phyloP scores from a whole-genome alignment of 495 filamentous ascomycete genomes.

The Podospora anserina region DNA sequence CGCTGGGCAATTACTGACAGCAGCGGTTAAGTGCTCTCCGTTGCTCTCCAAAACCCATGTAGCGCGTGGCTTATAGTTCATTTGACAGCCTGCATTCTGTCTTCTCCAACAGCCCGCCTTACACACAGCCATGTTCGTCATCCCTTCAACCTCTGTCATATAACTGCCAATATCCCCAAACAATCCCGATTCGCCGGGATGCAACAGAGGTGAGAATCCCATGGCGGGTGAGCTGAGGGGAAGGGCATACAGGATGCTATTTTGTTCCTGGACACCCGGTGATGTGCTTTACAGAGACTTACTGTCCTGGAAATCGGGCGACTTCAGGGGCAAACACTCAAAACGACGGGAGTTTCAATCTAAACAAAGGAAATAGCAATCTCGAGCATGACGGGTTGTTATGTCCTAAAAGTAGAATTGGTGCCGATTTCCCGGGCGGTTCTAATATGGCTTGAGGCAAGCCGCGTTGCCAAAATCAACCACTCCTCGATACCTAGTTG shows the following conservation, averaged over 20 bases:
- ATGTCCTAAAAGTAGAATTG: background rate
- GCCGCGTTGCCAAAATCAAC: background rate
- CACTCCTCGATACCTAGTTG: background rate
- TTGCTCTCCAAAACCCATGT: background rate
- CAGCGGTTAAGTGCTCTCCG: slow-evolving; percentile 9
- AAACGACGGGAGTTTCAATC: background rate
- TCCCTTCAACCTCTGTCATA: background rate
- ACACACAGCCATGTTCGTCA: background rate
- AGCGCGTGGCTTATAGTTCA: background rate
- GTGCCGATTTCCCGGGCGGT: background rate
- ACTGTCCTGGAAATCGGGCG: background rate
- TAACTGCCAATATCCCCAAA: slow-evolving; percentile 2
- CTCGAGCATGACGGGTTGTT: background rate
- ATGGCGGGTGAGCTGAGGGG: background rate
- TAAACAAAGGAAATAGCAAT: background rate
- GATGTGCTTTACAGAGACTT: background rate
- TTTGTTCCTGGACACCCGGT: background rate
- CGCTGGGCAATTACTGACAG: slow-evolving; percentile 5
- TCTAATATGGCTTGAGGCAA: background rate
- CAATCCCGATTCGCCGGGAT: slow-evolving; percentile 3
- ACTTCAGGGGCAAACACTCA: background rate
- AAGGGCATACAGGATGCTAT: background rate
- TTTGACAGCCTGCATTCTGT: background rate
- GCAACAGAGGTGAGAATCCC: slow-evolving; percentile 1
- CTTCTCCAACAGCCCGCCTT: background rate